phyloP scores from a whole-genome alignment of 78 protist species.

The Dictyostelium capitatum region DNA sequence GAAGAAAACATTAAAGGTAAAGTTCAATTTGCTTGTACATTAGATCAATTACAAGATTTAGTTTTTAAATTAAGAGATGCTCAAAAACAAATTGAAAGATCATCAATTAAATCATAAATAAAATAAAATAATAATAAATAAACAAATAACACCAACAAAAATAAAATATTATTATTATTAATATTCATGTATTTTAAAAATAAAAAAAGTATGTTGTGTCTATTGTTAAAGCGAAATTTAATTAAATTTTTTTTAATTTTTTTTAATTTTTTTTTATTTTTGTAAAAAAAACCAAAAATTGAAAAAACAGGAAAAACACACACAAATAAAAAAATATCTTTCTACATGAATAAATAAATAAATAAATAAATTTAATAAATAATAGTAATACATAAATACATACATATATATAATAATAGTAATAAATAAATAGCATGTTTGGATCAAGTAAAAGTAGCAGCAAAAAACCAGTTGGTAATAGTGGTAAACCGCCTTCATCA shows the following conservation, averaged over 20 bases:
- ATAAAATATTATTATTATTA: background rate
- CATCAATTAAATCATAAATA: slow-evolving; percentile 67
- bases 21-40: slow-evolving; percentile 65
- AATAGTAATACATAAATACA: background rate
- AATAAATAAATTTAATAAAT: too few species aligned
- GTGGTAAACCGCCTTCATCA: background rate
- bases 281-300: too few species aligned
- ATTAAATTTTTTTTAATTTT: too few species aligned
- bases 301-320: too few species aligned
- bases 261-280: too few species aligned
- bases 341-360: too few species aligned
- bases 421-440: background rate
- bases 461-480: background rate
- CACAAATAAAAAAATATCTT: too few species aligned
- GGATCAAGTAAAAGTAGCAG: background rate
- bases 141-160: background rate
- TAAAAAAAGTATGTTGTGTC: too few species aligned
- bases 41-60: slow-evolving; percentile 77
- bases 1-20: slow-evolving; percentile 71
- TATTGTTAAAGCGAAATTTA: too few species aligned
- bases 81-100: slow-evolving; percentile 79
- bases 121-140: background rate
- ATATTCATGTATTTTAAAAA: too few species aligned
- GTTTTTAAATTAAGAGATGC: slow-evolving; percentile 81
- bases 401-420: too few species aligned